Percentiles rank a stretch among this genome's conserved stretches.
Conservation (phyloP, 2,329 filamentous ascomycete genomes). For the Lasiodiplodia sp. region DNA sequence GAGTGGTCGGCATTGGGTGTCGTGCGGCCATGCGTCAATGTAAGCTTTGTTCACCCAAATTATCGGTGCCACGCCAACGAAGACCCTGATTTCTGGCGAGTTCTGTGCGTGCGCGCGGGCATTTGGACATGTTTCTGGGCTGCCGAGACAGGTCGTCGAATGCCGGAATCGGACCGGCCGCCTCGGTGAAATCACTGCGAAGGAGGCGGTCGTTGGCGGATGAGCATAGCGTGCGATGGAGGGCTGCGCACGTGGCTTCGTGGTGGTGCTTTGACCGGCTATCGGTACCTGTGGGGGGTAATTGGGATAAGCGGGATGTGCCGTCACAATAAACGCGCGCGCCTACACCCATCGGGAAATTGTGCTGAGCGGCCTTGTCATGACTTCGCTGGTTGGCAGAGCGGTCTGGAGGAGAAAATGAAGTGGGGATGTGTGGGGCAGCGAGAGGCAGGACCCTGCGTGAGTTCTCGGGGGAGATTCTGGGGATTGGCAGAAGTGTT, state of each 20-base stretch:
- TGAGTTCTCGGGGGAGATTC: background rate
- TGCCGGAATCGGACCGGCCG: slow-evolving; percentile 5
- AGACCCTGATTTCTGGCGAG: background rate
- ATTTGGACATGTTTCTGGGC: background rate
- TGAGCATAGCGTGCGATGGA: background rate
- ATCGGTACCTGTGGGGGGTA: slow-evolving; percentile 2
- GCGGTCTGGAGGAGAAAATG: background rate
- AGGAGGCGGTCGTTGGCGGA: background rate
- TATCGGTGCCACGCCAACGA: background rate
- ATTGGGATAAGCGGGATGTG: slow-evolving; percentile 8
- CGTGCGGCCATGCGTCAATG: background rate
- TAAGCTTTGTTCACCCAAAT: background rate
- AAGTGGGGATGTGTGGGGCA: background rate
- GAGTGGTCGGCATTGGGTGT: background rate
- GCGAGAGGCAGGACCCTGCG: slow-evolving; percentile 6
- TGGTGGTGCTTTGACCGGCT: background rate
- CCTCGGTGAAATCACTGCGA: background rate
- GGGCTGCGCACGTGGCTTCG: background rate
- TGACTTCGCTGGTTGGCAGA: slow-evolving; percentile 5
- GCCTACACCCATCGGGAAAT: background rate
- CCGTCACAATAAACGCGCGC: slow-evolving; percentile 6
- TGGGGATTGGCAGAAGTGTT: background rate
- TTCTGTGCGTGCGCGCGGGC: background rate
- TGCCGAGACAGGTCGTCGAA: background rate
- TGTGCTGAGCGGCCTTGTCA: background rate